These are phyloP conservation scores for Aureobasidium sp. DNA, from an alignment of 2,329 filamentous ascomycete genomes.

Conservation along the genomic window DNA sequence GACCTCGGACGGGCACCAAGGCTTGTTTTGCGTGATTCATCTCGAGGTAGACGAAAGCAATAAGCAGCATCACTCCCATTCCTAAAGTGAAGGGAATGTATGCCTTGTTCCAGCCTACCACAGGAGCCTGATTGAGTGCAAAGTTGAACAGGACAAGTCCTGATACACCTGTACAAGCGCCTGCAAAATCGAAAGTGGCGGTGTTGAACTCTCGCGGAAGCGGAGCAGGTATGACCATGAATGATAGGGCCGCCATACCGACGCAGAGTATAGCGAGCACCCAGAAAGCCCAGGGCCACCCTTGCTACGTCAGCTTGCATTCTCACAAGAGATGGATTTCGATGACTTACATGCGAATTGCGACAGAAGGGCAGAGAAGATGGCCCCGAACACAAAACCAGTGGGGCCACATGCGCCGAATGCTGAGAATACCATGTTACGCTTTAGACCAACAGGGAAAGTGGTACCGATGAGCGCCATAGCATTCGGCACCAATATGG, in stretches of 20 bases:
- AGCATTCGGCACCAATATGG: slow-evolving; percentile 29
- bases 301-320: slow-evolving; percentile 20
- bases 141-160: slow-evolving; percentile 26
- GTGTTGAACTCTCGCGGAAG: slow-evolving; percentile 9
- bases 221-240: slow-evolving; percentile 20
- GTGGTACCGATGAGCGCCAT: slow-evolving; percentile 28
- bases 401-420: slow-evolving; percentile 29
- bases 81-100: slow-evolving; percentile 24
- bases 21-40: slow-evolving; percentile 17
- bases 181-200: slow-evolving; percentile 21
- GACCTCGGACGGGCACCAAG: slow-evolving; percentile 20
- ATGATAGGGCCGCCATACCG: slow-evolving; percentile 17
- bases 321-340: slow-evolving; percentile 38
- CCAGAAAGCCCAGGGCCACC: slow-evolving; percentile 29
- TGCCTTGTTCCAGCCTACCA: slow-evolving; percentile 23
- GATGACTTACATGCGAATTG: slow-evolving; percentile 29
- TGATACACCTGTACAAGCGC: slow-evolving; percentile 21
- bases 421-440: slow-evolving; percentile 30
- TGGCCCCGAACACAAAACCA: slow-evolving; percentile 27
- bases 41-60: slow-evolving; percentile 24
- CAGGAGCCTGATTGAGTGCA: slow-evolving; percentile 25
- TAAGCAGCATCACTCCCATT: slow-evolving; percentile 21
- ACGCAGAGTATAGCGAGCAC: slow-evolving; percentile 21
- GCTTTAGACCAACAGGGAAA: slow-evolving; percentile 27
- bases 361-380: slow-evolving; percentile 26